Evolutionary conservation across 129 eudicot genomes (phyloP), one percentile per base, ranked within the genome.

Genomic region (Cynara cardunculus): DNA sequence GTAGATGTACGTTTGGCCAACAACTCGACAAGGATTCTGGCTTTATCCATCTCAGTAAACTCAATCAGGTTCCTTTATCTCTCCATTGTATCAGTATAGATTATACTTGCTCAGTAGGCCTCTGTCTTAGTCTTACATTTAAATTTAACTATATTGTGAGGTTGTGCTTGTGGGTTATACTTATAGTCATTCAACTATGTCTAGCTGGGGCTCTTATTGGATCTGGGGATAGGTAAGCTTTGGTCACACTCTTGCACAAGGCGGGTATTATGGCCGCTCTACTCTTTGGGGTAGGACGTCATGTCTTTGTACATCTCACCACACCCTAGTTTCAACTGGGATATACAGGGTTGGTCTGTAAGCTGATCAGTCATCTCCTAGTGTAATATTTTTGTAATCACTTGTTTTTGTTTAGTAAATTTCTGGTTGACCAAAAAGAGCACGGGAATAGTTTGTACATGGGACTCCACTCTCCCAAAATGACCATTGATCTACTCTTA

Each of bases 31-130:
- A 79, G 59, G 76, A 91, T 26, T 87, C 94, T 18, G 81, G 84
- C 26, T 92, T 78, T 87, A 83, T 92, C 62, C 97, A 92, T 73
- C 92, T 92, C 65, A 92, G 97, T 84, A 92, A 34, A 70, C 91
- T 92, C 41, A 72, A 81, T 82, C 94, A 92, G 94, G 97, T 88
- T 26, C 21, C 1, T 31, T 31, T 27, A 2, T 21, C 46, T 59
- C 49, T 18, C 28, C 69, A 2, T 22, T 4, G 5, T 13, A 62
- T 62, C 24, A 56, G 65, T 18, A 56, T 56, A 53, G 21, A 53
- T 13, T 53, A 18, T 53, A 53, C 67, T 61, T n/a, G 3, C 25
- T 1, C 26, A 21, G 67, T 7, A 19, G 62, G 68, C 68, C 13
- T 62, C 21, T 19, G 4, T 62, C 26, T 62, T 8, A 62, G 21